Evolutionary conservation across 78 protist genomes (phyloP), one percentile per base, ranked within the genome.

Genomic region (Protostelium mycophagum): DNA sequence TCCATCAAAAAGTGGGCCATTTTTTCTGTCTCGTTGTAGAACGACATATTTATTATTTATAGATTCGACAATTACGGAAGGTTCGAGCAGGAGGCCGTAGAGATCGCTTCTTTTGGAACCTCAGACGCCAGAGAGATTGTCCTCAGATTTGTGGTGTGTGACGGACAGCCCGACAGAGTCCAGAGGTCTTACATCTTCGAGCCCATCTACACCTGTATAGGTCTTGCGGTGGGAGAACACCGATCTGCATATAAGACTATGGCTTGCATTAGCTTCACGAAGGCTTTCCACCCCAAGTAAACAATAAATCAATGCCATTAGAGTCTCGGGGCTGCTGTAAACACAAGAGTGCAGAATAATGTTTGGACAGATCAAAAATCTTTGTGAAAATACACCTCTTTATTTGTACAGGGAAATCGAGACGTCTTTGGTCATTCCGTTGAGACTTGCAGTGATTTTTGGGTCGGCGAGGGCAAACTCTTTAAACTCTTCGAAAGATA

Each of bases 361-460:
- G n/a, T n/a, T n/a, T n/a, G n/a, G n/a, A n/a, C n/a, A n/a, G n/a
- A n/a, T n/a, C n/a, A n/a, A n/a, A n/a, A n/a, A n/a, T n/a, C n/a
- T n/a, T n/a, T n/a, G n/a, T n/a, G n/a, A n/a, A n/a, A n/a, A n/a
- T n/a, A n/a, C n/a, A n/a, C n/a, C n/a, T n/a, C n/a, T n/a, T n/a
- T n/a, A n/a, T n/a, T n/a, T n/a, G n/a, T n/a, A n/a, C n/a, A 92
- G 89, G 34, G 95, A 89, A 28, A 92, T 92, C 88, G 95, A 91
- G 28, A 92, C 95, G 37, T 92, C 95, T 73, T 84, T 92, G 88
- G 88, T 92, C 37, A 91, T 89, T 28, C 95, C 95, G 51, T 92
- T 92, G 28, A 92, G 87, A 0, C 92, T 92, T 0, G 95, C 95
- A 0, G 95, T 92, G 84, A 92, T 92, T 85, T 92, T 92, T 83